Base-by-base conservation (phyloP, 2,329 filamentous ascomycete genomes). In the Metarhizium album region DNA sequence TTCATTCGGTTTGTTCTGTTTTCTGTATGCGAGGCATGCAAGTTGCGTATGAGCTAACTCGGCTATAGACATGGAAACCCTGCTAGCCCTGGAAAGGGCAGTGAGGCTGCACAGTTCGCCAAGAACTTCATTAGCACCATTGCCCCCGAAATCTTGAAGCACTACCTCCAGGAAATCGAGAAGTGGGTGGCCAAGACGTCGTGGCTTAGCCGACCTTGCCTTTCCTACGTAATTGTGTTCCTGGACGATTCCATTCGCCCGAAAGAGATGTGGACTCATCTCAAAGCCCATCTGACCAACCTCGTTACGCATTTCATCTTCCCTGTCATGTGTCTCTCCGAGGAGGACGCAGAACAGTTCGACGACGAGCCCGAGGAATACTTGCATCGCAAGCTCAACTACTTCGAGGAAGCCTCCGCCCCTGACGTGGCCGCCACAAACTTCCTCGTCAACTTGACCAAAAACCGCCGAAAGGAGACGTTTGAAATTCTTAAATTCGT, bases 171-270 rank as follows among this genome's bases (percentile, higher is more conserved):
- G 57, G 89, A 97, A 71, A 90, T 98, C 59, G 93, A 98, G 68
- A 93, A 94, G 65, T 98, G 93, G 91, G 91, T 97, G 42, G 83
- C 87, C 56, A 96, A 96, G 72, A 87, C 87, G 48, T 78, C 86
- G 48, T 98, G 93, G 93, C 76, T 98, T 56, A 97, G 90, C 76
- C 89, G 91, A 66, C 87, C 90, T 38, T 93, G 90, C 59, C 74
- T 97, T 54, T 95, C 90, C 8, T 95, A 95, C 70, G 97, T 88
- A 0, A 79, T 98, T 54, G 86, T 93, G 58, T 98, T 94, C 72
- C 76, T 98, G 63, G 93, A 98, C 67, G 93, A 98, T 70, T 96
- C 91, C 65, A 89, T 97, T 60, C 90, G 93, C 65, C 93, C 93
- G 45, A 97, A 96, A 75, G 83, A 88, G 54, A 98, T 95, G 82